phyloP scores from a whole-genome alignment of 305 asterid species.

The Solanum hybrid region DNA sequence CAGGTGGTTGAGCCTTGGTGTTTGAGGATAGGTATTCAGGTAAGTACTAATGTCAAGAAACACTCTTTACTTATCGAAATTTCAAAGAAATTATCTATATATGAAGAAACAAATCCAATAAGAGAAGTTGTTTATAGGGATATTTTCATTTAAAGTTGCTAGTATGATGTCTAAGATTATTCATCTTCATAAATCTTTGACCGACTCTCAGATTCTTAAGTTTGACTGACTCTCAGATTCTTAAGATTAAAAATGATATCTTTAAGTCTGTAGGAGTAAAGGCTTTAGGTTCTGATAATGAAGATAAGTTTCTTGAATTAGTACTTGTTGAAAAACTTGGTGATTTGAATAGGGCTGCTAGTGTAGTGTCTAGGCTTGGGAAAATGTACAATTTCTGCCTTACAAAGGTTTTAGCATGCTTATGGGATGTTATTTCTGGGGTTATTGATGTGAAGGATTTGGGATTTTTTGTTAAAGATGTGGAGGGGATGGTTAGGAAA shows the following conservation, averaged over 20 bases:
- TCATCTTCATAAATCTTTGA: constrained; percentile 57
- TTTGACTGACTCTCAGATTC: constrained; percentile 42
- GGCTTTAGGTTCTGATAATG: constrained; percentile 58
- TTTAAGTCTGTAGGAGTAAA: constrained; percentile 52
- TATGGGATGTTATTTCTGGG: constrained; percentile 73
- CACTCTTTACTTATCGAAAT: constrained; percentile 55
- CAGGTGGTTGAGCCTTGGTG: constrained; percentile 91
- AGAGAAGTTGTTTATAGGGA: constrained; percentile 50
- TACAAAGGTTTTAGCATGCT: constrained; percentile 92
- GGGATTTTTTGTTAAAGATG: constrained; percentile 81
- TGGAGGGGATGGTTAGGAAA: constrained; percentile 77
- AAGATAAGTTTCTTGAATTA: constrained; percentile 50
- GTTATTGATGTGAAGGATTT: constrained; percentile 57
- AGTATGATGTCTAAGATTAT: constrained; percentile 83
- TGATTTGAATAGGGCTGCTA: constrained; percentile 66
- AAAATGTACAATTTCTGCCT: constrained; percentile 70
- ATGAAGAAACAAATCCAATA: constrained; percentile 26
- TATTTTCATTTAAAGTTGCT: constrained; percentile 92
- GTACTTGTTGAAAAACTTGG: constrained; percentile 68
- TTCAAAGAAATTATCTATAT: constrained; percentile 23
- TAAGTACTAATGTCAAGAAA: constrained; percentile 78
- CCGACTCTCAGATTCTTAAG: background rate
- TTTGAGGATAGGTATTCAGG: constrained; percentile 80
- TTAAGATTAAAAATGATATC: constrained; percentile 70
- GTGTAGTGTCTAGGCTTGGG: constrained; percentile 82